Evolutionary conservation across 345 rosid genomes (phyloP).

Genomic region (Aquilaria yunnanensis): DNA sequence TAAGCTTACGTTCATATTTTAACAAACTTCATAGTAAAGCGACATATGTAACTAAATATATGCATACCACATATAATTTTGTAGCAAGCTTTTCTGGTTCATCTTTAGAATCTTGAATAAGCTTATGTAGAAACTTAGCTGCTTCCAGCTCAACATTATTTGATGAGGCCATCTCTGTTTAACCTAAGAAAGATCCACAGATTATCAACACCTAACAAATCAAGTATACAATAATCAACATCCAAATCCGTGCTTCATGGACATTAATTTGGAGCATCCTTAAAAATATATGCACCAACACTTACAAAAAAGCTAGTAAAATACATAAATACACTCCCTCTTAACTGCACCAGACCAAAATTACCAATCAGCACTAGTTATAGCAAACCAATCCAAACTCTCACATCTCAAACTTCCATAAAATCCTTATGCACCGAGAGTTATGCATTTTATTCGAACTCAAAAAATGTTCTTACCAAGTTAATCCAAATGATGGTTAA

Average conservation of each 20-base stretch:
- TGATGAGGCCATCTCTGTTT: constrained; percentile 52
- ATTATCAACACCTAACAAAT: background rate
- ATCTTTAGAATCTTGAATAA: constrained; percentile 93
- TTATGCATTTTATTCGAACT: no score
- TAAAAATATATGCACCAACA: no score
- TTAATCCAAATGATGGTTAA: no score
- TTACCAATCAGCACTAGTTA: no score
- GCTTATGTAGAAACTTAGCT: constrained; percentile 96
- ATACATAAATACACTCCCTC: no score
- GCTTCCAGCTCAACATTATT: constrained; percentile 96
- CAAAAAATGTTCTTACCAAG: no score
- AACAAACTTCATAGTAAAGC: constrained; percentile 4
- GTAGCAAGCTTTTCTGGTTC: constrained; percentile 93
- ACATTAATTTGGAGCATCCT: background rate
- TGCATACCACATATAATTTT: constrained; percentile 81
- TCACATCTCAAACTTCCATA: no score
- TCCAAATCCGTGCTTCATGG: background rate
- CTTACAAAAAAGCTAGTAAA: no score
- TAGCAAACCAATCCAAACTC: no score
- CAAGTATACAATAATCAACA: background rate
- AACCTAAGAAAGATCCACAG: constrained; percentile 13
- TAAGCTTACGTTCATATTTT: constrained; percentile 5
- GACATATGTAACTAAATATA: constrained; percentile 6
- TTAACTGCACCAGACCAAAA: no score
- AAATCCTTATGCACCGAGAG: no score